phyloP scores from a whole-genome alignment of 192 early-diverging fungal genomes.

The Coemansia sp. region DNA sequence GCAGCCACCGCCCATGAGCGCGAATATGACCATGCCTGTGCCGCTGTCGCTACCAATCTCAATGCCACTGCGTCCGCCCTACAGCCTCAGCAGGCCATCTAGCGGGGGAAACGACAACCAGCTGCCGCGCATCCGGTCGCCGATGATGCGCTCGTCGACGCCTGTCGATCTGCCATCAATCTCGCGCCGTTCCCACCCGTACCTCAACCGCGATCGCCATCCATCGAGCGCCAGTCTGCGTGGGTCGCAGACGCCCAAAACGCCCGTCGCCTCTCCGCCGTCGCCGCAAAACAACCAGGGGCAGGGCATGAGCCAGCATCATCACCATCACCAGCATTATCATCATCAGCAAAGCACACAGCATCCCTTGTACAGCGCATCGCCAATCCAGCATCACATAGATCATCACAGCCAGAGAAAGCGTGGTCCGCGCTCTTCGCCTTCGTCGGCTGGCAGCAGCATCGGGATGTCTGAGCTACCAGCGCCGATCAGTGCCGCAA shows the following conservation, averaged over 20 bases:
- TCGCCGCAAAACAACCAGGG: slow-evolving; percentile 3
- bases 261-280: slow-evolving; percentile 7
- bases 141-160: slow-evolving; percentile 25
- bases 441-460: slow-evolving; percentile 16
- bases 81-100: slow-evolving; percentile 25
- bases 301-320: slow-evolving; percentile 4
- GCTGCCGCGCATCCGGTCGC: slow-evolving; percentile 43
- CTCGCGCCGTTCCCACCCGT: slow-evolving; percentile 45
- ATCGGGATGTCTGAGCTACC: slow-evolving; percentile 6
- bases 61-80: slow-evolving; percentile 25
- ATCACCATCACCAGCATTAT: slow-evolving; percentile 3
- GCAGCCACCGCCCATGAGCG: no score
- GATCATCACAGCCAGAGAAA: not conserved
- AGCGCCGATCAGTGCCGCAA: not conserved
- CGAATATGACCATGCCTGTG: slow-evolving; percentile 4
- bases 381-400: slow-evolving; percentile 10
- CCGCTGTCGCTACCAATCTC: slow-evolving; percentile 16
- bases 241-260: slow-evolving; percentile 8
- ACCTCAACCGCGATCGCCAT: slow-evolving; percentile 14
- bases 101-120: slow-evolving; percentile 15
- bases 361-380: slow-evolving; percentile 7
- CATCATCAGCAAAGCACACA: not conserved
- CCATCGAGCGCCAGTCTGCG: slow-evolving; percentile 8
- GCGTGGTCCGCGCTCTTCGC: slow-evolving; percentile 24
- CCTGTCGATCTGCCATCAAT: slow-evolving; percentile 32